These are phyloP conservation scores for Dendrobium nobile DNA, from an alignment of 106 monocot genomes.

Conservation along the genomic window DNA sequence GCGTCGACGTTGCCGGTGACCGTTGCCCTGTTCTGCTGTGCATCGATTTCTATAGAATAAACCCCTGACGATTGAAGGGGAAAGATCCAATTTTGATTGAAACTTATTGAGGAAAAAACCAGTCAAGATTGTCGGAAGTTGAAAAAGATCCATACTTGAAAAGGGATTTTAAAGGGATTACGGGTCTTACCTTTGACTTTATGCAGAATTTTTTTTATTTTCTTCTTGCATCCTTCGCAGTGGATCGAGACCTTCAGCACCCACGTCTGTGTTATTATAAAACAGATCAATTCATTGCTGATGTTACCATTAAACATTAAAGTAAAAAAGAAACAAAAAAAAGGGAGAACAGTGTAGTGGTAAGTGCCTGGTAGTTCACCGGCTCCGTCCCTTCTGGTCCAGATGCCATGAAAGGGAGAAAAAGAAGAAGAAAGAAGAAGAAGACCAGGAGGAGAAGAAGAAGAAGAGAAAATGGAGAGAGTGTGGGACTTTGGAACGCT, in stretches of 20 bases:
- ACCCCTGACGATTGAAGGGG: conserved; percentile 25
- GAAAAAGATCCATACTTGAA: not conserved
- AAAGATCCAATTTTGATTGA: conserved; percentile 4
- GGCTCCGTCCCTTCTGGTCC: conserved; percentile 3
- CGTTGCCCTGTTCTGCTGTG: conserved; percentile 48
- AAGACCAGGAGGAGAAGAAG: not conserved
- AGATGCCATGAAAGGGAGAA: conserved; percentile 1
- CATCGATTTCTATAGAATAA: conserved; percentile 27
- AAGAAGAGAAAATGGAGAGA: no score
- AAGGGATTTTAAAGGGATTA: conserved; percentile 33
- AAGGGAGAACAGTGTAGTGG: not conserved
- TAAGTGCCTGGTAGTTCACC: conserved; percentile 11
- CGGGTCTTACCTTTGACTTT: conserved; percentile 52
- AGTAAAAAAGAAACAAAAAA: not conserved
- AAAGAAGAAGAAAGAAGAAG: not conserved
- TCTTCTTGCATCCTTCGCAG: conserved; percentile 37
- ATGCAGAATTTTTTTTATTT: conserved; percentile 14
- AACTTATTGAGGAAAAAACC: not conserved
- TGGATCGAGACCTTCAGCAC: conserved; percentile 65
- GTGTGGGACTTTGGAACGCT: not conserved
- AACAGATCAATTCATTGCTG: not conserved
- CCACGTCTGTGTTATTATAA: conserved; percentile 25
- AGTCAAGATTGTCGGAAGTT: not conserved
- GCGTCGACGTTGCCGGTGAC: conserved; percentile 43
- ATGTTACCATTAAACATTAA: not conserved